phyloP scores from a whole-genome alignment of 768 basidiomycete species.

The Boletus sensibilis region DNA sequence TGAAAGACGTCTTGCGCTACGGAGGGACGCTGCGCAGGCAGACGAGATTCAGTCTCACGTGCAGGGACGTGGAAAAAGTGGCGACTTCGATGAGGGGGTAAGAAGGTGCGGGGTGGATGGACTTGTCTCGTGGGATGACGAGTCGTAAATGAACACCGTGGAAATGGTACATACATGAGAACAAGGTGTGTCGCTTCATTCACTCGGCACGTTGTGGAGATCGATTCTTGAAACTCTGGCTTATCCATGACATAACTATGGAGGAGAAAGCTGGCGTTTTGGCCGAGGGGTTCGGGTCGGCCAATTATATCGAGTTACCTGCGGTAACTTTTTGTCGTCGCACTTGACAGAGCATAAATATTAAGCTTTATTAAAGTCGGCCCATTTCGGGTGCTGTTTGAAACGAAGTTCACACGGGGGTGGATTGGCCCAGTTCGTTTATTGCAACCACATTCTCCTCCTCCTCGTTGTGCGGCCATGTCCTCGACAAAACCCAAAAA shows the following conservation, averaged over 20 bases:
- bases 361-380: background rate
- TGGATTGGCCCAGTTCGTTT: background rate
- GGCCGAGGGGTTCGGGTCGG: background rate
- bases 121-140: background rate
- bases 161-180: background rate
- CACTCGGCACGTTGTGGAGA: background rate
- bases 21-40: conserved; percentile 58
- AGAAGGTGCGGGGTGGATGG: background rate
- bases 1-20: conserved; percentile 38
- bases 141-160: background rate
- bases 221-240: background rate
- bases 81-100: conserved; percentile 2
- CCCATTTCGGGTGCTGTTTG: background rate
- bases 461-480: conserved; percentile 6
- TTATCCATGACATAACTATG: background rate
- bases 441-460: background rate
- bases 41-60: conserved; percentile 80
- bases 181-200: background rate
- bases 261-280: background rate
- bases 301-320: background rate
- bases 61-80: conserved; percentile 75
- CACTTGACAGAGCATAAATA: too few relatives aligned
- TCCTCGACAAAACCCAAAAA: conserved; percentile 19
- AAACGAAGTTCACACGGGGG: conserved; percentile 6
- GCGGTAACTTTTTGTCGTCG: background rate